Percentiles rank a stretch among this genome's conserved stretches.
phyloP scores from a whole-genome alignment of 208 protist species.

The Sergeia podlipaevii region DNA sequence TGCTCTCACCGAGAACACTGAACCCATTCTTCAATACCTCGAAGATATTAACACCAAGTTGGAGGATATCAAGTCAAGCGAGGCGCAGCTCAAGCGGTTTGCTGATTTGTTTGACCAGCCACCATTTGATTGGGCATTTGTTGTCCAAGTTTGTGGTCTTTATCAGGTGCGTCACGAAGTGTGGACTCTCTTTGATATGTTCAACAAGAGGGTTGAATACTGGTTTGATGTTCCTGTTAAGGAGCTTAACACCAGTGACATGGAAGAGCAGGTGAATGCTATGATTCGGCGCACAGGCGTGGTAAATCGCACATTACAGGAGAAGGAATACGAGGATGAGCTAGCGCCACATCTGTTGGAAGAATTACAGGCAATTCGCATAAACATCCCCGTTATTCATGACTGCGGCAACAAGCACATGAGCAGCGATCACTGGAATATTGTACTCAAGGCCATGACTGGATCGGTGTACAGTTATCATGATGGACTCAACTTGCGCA shows the following conservation, averaged over 20 bases:
- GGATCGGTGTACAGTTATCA: conserved; percentile 83
- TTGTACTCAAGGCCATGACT: conserved; percentile 89
- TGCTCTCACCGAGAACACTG: conserved; percentile 68
- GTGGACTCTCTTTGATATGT: conserved; percentile 81
- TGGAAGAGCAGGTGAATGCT: conserved; percentile 85
- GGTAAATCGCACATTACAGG: conserved; percentile 66
- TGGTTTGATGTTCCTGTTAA: conserved; percentile 85
- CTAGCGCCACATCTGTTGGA: conserved; percentile 68
- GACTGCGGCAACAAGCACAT: conserved; percentile 94
- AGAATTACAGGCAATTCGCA: conserved; percentile 72
- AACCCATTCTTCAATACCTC: conserved; percentile 85
- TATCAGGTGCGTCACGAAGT: conserved; percentile 70
- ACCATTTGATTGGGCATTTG: conserved; percentile 79
- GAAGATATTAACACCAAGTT: conserved; percentile 74
- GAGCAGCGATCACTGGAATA: conserved; percentile 85
- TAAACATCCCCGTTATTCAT: conserved; percentile 86
- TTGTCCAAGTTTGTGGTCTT: conserved; percentile 48
- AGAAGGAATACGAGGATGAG: conserved; percentile 85
- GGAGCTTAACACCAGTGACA: conserved; percentile 73
- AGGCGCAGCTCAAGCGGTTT: conserved; percentile 74
- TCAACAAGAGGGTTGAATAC: conserved; percentile 74
- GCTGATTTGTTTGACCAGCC: conserved; percentile 79
- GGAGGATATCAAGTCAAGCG: conserved; percentile 59
- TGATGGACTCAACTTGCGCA: conserved; percentile 78
- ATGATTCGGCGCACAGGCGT: conserved; percentile 66